Evolutionary conservation across 1,139 yeast genomes (phyloP), one percentile per base, ranked within the genome.

Genomic region (Saccharomyces hybrid): DNA sequence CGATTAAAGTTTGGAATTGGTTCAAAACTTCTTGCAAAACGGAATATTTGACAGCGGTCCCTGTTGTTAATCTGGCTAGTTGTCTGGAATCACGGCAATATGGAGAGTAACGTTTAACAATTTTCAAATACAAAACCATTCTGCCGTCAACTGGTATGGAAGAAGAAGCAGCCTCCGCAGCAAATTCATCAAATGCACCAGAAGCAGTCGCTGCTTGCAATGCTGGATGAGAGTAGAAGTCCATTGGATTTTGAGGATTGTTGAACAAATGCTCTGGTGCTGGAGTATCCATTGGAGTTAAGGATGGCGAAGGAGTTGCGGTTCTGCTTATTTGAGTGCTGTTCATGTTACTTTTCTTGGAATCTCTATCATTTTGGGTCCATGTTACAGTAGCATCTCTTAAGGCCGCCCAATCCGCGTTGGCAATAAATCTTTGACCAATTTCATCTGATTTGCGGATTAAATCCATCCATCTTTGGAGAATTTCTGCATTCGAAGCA

Each of bases 391-490:
- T 85, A 13, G 91, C 87, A 68, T 84, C 89, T 71, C 91, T 79
- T 56, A 90, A 73, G 1, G 96, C 88, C 50, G 91, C 84, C 93
- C 96, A 88, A 72, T 88, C 96, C 27, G 93, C 95, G 64, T 82
- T 82, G 9, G 95, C 91, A 62, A 84, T 83, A 63, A 83, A 84
- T 41, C 68, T 72, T 69, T 79, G 81, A 6, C 81, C 80, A 53
- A 77, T 76, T 25, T 72, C 68, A 57, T 84, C 88, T 61, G 84
- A 78, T 56, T 76, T 74, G 13, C 66, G 56, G 51, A 85, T 71
- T 47, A 86, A 74, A 53, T 80, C 80, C 58, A 78, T 73, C 90
- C 95, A 88, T 59, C 81, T 75, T 27, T 68, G 64, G 58, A 84
- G 70, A 55, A 87, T 83, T 53, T 81, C 85, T 16, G 72, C 73